A percentile compares a stretch with the other conserved stretches of the same genome.
Evolutionary conservation across 2,329 filamentous ascomycete species (phyloP).

Genomic region (Rugonectria rugulosa): DNA sequence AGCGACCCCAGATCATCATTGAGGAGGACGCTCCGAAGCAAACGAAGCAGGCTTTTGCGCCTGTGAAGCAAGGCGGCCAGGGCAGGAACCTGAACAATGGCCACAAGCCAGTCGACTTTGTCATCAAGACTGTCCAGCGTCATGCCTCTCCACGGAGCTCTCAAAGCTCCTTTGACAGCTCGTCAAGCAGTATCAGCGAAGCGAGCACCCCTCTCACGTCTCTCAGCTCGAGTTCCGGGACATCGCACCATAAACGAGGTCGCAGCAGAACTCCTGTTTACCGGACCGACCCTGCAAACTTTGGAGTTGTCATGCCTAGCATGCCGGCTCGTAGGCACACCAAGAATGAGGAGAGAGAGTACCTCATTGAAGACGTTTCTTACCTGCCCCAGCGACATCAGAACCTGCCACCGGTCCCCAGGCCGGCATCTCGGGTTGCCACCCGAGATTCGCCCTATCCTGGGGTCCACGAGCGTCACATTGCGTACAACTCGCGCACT

Average conservation of each 20-base stretch:
- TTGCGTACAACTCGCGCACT: constrained; percentile 8
- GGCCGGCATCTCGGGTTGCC: not conserved
- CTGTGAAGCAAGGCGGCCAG: not conserved
- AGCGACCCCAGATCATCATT: not conserved
- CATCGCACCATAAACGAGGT: constrained; percentile 14
- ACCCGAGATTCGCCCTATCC: not conserved
- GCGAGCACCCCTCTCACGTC: constrained; percentile 32
- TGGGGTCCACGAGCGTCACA: constrained; percentile 2
- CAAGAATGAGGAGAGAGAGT: not conserved
- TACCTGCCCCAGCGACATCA: not conserved
- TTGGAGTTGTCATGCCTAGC: constrained; percentile 3
- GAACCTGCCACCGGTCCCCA: not conserved
- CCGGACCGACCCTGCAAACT: constrained; percentile 21
- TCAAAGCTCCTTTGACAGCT: constrained; percentile 22
- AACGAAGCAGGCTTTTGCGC: not conserved
- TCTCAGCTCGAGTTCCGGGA: constrained; percentile 18
- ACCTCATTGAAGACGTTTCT: not conserved
- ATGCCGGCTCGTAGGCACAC: not conserved
- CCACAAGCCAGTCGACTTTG: not conserved
- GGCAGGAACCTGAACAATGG: not conserved
- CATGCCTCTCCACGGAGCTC: constrained; percentile 18
- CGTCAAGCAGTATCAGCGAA: constrained; percentile 16
- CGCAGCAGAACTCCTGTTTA: constrained; percentile 22
- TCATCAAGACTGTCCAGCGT: not conserved
- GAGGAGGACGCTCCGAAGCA: not conserved